These are phyloP conservation scores for Colletotrichum magnum DNA, from an alignment of 2,329 filamentous ascomycete genomes.

Conservation along the genomic window DNA sequence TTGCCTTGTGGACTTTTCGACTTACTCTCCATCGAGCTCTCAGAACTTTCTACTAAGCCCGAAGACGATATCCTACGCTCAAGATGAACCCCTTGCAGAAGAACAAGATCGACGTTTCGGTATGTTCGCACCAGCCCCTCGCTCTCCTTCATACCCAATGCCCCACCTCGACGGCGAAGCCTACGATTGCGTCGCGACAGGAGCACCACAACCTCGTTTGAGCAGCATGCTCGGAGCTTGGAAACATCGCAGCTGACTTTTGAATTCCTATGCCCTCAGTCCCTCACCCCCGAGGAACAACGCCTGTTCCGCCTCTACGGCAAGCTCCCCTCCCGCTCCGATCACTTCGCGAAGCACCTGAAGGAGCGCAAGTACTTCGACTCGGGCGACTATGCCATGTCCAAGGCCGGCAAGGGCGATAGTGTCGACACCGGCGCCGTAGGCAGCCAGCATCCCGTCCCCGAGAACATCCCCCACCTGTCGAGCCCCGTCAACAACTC, in stretches of 20 bases:
- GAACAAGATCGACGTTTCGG: slow-evolving; percentile 97
- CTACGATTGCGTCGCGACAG: slow-evolving; percentile 18
- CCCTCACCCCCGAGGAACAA: slow-evolving; percentile 94
- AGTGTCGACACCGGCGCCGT: slow-evolving; percentile 94
- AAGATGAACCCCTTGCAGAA: slow-evolving; percentile 96
- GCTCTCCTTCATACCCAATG: slow-evolving; percentile 38
- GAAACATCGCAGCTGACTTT: slow-evolving; percentile 14
- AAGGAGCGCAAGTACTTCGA: slow-evolving; percentile 99
- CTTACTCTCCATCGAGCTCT: background rate
- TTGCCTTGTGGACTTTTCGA: background rate
- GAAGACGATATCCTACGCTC: slow-evolving; percentile 35
- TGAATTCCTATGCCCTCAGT: slow-evolving; percentile 65
- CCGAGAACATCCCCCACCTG: slow-evolving; percentile 94
- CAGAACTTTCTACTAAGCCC: background rate
- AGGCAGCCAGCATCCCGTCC: slow-evolving; percentile 93
- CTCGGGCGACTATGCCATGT: slow-evolving; percentile 95
- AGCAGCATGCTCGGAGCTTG: too few relatives aligned
- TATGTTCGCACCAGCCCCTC: slow-evolving; percentile 64
- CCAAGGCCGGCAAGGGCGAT: slow-evolving; percentile 96
- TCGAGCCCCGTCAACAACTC: slow-evolving; percentile 71
- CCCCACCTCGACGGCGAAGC: slow-evolving; percentile 27
- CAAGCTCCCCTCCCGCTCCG: slow-evolving; percentile 96
- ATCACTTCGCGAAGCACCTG: slow-evolving; percentile 97
- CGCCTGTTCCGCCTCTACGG: slow-evolving; percentile 97
- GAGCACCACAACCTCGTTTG: background rate